These are phyloP conservation scores for Fraxinus floribunda DNA, from an alignment of 305 asterid genomes.

Conservation along the genomic window DNA sequence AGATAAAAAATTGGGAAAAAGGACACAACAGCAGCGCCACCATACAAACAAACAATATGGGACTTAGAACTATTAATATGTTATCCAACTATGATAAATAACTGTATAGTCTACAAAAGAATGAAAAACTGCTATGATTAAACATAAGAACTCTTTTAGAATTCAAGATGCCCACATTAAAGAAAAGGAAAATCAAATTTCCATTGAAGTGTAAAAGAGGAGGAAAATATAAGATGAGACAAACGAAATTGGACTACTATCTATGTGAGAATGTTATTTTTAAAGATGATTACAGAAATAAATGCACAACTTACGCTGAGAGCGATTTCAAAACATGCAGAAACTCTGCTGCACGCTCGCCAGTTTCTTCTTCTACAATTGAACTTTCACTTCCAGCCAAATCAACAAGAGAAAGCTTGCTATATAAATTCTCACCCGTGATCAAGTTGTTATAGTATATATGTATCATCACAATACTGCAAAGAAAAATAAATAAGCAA, in stretches of 20 bases:
- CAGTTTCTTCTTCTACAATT: slow-evolving; percentile 61
- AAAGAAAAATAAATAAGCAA: slow-evolving; percentile 25
- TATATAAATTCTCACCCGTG: slow-evolving; percentile 82
- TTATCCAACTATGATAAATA: neutral
- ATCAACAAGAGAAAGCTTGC: slow-evolving; percentile 94
- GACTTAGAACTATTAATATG: neutral
- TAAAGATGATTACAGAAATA: slow-evolving; percentile 13
- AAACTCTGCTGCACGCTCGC: slow-evolving; percentile 77
- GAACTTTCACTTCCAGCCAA: slow-evolving; percentile 88
- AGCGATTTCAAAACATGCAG: slow-evolving; percentile 93
- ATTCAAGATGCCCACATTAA: slow-evolving; percentile 19
- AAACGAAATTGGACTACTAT: neutral
- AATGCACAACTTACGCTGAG: slow-evolving; percentile 72
- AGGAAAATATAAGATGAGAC: neutral
- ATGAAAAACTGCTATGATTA: slow-evolving; percentile 14
- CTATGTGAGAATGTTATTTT: neutral
- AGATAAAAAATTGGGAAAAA: neutral
- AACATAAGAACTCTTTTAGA: slow-evolving; percentile 5
- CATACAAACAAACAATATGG: slow-evolving; percentile 10
- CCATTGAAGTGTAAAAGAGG: neutral
- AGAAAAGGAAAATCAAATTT: slow-evolving; percentile 15
- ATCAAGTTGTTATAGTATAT: slow-evolving; percentile 78
- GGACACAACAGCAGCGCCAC: neutral
- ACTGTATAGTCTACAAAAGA: slow-evolving; percentile 6
- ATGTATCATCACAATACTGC: slow-evolving; percentile 84